Conservation (phyloP, 257 asterid genomes). For the Solanum chaucha region DNA sequence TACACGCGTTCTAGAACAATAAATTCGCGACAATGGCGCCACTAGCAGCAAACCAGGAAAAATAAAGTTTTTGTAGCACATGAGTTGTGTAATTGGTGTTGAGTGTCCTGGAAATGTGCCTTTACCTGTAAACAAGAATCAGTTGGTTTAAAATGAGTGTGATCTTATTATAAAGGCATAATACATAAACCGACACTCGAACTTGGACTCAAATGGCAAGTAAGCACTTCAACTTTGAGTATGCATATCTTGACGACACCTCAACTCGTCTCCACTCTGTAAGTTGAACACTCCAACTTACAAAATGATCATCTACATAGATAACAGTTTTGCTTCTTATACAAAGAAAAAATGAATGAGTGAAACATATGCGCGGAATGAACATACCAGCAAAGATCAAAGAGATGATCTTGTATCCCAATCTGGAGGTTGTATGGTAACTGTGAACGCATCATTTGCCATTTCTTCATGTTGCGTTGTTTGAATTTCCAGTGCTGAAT, state of each 20-base stretch:
- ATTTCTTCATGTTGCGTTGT: not conserved
- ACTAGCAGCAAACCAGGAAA: conserved; percentile 91
- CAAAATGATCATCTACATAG: no score
- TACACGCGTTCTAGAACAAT: conserved; percentile 22
- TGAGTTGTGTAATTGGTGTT: conserved; percentile 39
- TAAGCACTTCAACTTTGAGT: not conserved
- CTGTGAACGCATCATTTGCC: not conserved
- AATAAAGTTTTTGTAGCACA: conserved; percentile 85
- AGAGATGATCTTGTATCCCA: not conserved
- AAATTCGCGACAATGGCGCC: conserved; percentile 87
- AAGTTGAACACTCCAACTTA: no score
- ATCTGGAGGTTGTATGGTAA: not conserved
- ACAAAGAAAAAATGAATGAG: not conserved
- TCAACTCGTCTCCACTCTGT: not conserved
- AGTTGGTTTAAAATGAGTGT: no score
- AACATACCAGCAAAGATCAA: not conserved
- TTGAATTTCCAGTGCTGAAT: not conserved
- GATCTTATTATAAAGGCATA: no score
- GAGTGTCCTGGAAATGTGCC: conserved; percentile 63
- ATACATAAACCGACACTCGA: not conserved
- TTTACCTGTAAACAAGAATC: conserved; percentile 20
- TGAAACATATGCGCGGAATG: not conserved
- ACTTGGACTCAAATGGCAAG: not conserved
- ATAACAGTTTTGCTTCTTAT: no score
- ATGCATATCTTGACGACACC: not conserved